Evolutionary conservation across 2,329 filamentous ascomycete species (phyloP).

Genomic region (Akanthomyces dipterigenus): DNA sequence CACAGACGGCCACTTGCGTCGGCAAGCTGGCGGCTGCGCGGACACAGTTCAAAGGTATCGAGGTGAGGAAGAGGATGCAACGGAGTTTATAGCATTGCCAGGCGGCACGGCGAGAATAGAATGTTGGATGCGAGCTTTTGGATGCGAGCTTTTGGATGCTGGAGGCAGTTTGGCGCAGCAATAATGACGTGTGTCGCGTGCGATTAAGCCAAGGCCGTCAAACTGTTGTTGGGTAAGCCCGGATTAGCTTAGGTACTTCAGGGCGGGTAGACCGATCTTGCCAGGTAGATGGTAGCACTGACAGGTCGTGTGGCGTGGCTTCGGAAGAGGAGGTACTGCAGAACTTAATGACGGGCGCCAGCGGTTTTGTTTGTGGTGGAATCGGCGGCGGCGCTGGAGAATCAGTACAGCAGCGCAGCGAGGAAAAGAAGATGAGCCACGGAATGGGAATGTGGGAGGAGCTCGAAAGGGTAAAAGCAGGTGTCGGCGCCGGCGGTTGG

Average conservation of each 20-base stretch:
- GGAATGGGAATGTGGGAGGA: neutral
- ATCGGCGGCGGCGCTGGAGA: neutral
- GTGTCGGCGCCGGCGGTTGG: constrained; percentile 1
- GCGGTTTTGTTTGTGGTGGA: neutral
- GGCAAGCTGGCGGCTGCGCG: neutral
- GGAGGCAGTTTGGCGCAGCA: neutral
- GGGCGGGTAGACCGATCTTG: neutral
- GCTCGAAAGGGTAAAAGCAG: neutral
- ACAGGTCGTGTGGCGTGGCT: neutral
- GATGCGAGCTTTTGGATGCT: neutral
- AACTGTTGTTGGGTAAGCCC: neutral
- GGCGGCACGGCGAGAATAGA: neutral
- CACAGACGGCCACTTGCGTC: neutral
- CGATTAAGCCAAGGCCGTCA: neutral
- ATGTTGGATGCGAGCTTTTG: neutral
- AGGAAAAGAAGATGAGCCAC: neutral
- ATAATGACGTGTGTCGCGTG: constrained; percentile 8
- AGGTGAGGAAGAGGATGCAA: neutral
- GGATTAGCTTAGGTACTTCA: neutral
- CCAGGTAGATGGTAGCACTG: neutral
- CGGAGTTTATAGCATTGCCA: neutral
- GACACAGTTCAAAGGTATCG: neutral
- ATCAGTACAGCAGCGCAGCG: too few relatives aligned
- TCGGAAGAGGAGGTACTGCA: neutral
- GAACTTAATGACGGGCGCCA: neutral